Conservation (phyloP, 1,139 yeast species). For the Entelexis paramagnoliae region DNA sequence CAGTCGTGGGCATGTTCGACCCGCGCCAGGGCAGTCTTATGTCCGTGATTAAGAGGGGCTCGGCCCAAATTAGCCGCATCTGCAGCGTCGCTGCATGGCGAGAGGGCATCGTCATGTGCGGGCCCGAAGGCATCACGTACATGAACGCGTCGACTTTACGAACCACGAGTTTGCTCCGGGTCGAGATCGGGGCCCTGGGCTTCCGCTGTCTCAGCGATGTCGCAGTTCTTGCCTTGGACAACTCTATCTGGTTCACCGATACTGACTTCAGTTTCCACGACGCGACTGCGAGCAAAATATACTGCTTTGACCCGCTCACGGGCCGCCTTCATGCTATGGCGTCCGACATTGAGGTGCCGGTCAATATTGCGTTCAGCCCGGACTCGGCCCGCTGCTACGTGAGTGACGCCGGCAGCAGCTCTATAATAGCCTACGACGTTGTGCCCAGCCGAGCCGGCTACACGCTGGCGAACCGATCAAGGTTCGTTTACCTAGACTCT, state of each 20-base stretch:
- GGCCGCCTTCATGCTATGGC: neutral
- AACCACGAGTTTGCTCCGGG: neutral
- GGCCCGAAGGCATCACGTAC: conserved; percentile 3
- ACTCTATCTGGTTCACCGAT: neutral
- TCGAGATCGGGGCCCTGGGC: neutral
- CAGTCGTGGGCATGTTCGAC: neutral
- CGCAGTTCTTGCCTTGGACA: neutral
- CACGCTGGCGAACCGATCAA: neutral
- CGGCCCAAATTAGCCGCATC: neutral
- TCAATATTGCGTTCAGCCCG: neutral
- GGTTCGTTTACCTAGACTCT: neutral
- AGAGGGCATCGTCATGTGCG: conserved; percentile 4
- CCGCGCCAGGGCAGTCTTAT: neutral
- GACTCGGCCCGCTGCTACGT: neutral
- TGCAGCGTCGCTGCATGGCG: neutral
- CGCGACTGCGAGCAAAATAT: conserved; percentile 1
- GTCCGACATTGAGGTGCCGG: neutral
- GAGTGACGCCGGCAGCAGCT: conserved; percentile 2
- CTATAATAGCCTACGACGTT: neutral
- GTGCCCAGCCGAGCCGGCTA: neutral
- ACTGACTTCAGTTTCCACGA: conserved; percentile 5
- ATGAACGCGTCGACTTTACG: neutral
- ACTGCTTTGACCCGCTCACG: neutral
- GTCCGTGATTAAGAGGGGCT: neutral
- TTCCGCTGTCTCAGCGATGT: conserved; percentile 1